phyloP scores from a whole-genome alignment of 495 filamentous ascomycete species.

The Wilcoxina mikolae region DNA sequence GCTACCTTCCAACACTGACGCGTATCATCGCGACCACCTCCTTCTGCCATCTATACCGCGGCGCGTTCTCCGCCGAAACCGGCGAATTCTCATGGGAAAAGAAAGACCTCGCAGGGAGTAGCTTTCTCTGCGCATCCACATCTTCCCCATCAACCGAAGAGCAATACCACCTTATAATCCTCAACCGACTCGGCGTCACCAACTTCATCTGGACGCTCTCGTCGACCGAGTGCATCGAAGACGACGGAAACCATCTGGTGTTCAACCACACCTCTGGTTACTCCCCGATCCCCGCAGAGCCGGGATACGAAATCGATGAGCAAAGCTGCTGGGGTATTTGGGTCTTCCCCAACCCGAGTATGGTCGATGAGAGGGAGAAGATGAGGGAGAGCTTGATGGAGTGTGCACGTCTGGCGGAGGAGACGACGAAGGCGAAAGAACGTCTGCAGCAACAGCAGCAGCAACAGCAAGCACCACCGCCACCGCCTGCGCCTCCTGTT shows the following conservation, averaged over 20 bases:
- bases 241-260: conserved; percentile 3
- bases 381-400: background rate
- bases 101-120: background rate
- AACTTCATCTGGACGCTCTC: conserved; percentile 4
- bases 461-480: background rate
- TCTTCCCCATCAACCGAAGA: background rate
- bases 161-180: conserved; percentile 5
- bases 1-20: conserved; percentile 22
- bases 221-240: conserved; percentile 30
- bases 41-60: conserved; percentile 22
- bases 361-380: background rate
- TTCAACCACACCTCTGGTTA: background rate
- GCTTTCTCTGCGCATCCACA: background rate
- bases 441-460: background rate
- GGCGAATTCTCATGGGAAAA: background rate
- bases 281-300: background rate
- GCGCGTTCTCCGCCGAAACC: background rate
- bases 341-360: background rate
- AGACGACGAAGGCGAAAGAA: background rate
- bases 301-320: background rate
- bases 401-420: background rate
- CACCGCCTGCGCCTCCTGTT: background rate
- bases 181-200: background rate
- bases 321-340: background rate
- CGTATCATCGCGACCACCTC: conserved; percentile 22